phyloP scores from a whole-genome alignment of 352 stramenopile genomes.

The Phytophthora hibernalis region DNA sequence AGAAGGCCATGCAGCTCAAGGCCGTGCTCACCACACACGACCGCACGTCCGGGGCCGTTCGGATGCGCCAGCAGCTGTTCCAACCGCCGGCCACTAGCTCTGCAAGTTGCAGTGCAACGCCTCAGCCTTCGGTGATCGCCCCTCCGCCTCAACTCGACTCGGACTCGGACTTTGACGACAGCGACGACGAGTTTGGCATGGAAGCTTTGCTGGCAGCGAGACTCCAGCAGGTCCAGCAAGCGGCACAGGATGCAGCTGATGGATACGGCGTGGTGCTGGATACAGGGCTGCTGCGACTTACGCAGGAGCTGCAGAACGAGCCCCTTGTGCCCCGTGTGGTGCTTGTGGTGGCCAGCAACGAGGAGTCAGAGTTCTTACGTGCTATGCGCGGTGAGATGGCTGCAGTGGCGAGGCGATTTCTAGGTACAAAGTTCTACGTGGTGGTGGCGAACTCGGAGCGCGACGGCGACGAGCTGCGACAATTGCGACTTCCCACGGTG shows the following conservation, averaged over 20 bases:
- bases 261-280: slow-evolving; percentile 62
- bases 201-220: slow-evolving; percentile 46
- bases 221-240: slow-evolving; percentile 51
- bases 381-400: slow-evolving; percentile 55
- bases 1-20: slow-evolving; percentile 75
- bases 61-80: slow-evolving; percentile 68
- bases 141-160: slow-evolving; percentile 24
- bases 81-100: slow-evolving; percentile 30
- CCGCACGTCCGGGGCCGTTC: slow-evolving; percentile 57
- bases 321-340: slow-evolving; percentile 49
- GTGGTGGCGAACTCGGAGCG: slow-evolving; percentile 17
- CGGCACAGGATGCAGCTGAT: slow-evolving; percentile 51
- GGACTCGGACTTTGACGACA: slow-evolving; percentile 50
- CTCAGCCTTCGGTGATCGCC: slow-evolving; percentile 10
- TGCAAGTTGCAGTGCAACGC: too few relatives aligned
- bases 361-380: slow-evolving; percentile 12
- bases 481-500: slow-evolving; percentile 45
- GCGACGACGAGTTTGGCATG: slow-evolving; percentile 53
- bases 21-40: slow-evolving; percentile 62
- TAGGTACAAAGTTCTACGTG: slow-evolving; percentile 72
- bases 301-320: slow-evolving; percentile 45
- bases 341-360: slow-evolving; percentile 41
- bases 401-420: slow-evolving; percentile 46
- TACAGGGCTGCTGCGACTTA: slow-evolving; percentile 32
- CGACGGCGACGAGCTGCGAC: slow-evolving; percentile 41